Evolutionary conservation across 2,329 filamentous ascomycete species (phyloP), one percentile per base, ranked within the genome.

Genomic region (Lachnellula cervina): DNA sequence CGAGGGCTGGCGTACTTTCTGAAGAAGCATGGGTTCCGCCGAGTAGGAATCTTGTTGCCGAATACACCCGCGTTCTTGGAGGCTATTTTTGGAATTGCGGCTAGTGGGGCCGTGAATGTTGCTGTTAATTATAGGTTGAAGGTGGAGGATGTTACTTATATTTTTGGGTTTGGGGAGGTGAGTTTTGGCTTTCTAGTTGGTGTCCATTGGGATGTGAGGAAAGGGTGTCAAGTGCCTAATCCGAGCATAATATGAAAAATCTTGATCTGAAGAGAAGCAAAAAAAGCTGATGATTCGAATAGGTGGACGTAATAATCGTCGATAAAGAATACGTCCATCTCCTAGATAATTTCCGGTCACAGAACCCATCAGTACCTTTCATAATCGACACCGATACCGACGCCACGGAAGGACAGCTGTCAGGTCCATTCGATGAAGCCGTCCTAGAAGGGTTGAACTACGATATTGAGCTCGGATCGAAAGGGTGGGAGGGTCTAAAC

Each of bases 41-140:
- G 89, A 57, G 88, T 97, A 5, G 94, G 94, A 6, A 86, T 99
- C 48, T 77, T 99, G 11, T 86, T 85, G 8, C 89, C 94, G 3
- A 99, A 99, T 70, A 99, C 94, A 1, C 94, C 94, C 0, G 92
- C 92, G 0, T 97, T 97, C 66, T 77, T 99, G 28, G 93, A 97
- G 73, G 82, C 85, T 6, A 89, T 96, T 59, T 99, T 90, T 68
- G 94, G 89, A 1, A 87, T 97, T 63, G 86, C 86, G 0, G 92
- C 89, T 1, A 89, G 89, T 0, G 90, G 90, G 1, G 89, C 80
- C 7, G 82, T 95, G 23, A 84, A 91, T 59, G 88, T 96, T 52
- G 81, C 79, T 3, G 82, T 86, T 46, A 90, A 90, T 62, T 89
- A 89, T 64, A 76, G 87, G 2, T 75, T 97, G 46, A 94, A 94